Evolutionary conservation across 2,329 filamentous ascomycete species (phyloP), one percentile per base, ranked within the genome.

Genomic region (Exserohilum rostratum): DNA sequence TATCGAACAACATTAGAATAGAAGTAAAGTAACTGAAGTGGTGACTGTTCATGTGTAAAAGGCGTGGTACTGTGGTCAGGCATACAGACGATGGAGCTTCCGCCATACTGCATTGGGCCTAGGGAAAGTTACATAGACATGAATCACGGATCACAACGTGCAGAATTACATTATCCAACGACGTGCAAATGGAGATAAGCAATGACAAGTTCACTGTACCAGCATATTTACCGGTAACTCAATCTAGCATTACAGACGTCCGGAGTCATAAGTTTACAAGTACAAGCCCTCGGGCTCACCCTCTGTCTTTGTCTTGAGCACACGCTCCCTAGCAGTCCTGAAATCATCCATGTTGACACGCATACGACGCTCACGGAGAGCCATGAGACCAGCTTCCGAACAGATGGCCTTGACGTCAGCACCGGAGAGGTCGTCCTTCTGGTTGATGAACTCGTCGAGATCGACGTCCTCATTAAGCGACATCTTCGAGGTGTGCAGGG

Each of bases 371-470:
- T 99, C 95, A 66, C 95, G 87, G 60, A 99, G 82, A 17, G 95
- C 95, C 85, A 98, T 87, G 73, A 99, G 81, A 77, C 95, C 95
- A 38, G 95, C 93, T 76, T 99, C 95, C 27, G 93, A 96, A 80
- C 95, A 99, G 70, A 99, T 99, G 43, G 95, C 95, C 79, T 98
- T 96, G 83, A 99, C 98, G 78, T 99, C 95, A 31, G 95, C 95
- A 77, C 95, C 95, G 4, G 90, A 96, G 6, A 99, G 83, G 69
- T 99, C 96, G 69, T 99, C 95, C 84, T 99, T 99, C 77, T 98
- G 93, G 61, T 87, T 93, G 75, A 99, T 97, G 73, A 99, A 98
- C 78, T 99, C 95, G 68, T 99, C 95, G 40, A 99, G 83, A 60
- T 99, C 96, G n/a, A 99, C 95, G 65, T 99, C 96, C 58, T 93